Evolutionary conservation across 768 basidiomycete genomes (phyloP), one percentile per base, ranked within the genome.

Genomic region (Leccinellum rugosiceps): DNA sequence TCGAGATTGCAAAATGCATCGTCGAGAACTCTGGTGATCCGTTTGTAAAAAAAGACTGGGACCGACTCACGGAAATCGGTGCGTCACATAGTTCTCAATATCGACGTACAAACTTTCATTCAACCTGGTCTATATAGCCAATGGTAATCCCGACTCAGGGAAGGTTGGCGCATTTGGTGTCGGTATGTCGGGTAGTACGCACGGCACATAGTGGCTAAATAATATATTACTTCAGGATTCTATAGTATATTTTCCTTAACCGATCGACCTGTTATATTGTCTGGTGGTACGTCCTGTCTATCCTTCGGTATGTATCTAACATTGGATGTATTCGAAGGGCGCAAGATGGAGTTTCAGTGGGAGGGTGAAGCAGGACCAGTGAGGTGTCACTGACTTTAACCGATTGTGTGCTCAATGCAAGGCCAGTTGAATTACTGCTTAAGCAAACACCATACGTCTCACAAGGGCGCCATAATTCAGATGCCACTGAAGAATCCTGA

Each of bases 271-370:
- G 83, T 86, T 63, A 86, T 92, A 1, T 86, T 78, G 4, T 91
- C 89, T 13, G 89, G 87, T 72, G 81, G 87, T 86, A 65, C 30
- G 44, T 13, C 28, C 4, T 31, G 4, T 26, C 63, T 34, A 9
- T 17, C 35, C 1, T 56, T 74, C 26, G 74, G 57, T 70, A 23
- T 53, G 11, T 1, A 14, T 8, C 23, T n/a, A 53, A 52, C 26
- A 44, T n/a, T 15, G 14, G 30, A 52, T 25, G n/a, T 25, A 31
- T 19, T 58, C 32, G 63, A 68, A 81, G 92, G 84, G 44, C 81
- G 87, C 67, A 92, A 89, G 85, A 95, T 94, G 92, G 87, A 85
- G 0, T 97, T 96, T 69, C 89, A 94, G 68, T 97, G 92, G 92
- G 92, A 92, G 68, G 89, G 89, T 67, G 87, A 92, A 0, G 21